phyloP scores from a whole-genome alignment of 148 eudicot genomes.

The Diospyros lotus region DNA sequence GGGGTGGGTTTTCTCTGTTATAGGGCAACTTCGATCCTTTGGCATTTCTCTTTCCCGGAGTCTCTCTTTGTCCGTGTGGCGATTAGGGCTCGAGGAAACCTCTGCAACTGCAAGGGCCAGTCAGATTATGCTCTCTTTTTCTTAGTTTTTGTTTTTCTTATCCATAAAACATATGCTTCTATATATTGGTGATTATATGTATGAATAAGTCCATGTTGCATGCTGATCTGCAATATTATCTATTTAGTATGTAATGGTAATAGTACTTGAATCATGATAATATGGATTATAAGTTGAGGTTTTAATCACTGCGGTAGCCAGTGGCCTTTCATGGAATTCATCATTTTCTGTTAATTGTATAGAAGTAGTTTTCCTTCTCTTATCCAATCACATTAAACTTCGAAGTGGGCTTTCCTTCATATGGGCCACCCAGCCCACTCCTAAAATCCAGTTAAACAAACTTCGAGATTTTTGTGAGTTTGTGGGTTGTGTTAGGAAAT shows the following conservation, averaged over 20 bases:
- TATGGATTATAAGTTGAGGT: background rate
- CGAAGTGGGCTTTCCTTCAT: background rate
- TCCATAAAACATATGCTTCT: background rate
- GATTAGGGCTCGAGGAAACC: slow-evolving; percentile 18
- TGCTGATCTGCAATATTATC: background rate
- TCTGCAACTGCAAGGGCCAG: slow-evolving; percentile 15
- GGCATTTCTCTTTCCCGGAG: slow-evolving; percentile 24
- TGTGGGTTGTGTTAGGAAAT: no score
- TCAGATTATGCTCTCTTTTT: slow-evolving; percentile 17
- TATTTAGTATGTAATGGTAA: no score
- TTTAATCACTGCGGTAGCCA: background rate
- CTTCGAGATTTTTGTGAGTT: no score
- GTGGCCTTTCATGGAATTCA: background rate
- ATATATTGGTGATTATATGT: background rate
- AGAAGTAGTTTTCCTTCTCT: no score
- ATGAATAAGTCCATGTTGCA: background rate
- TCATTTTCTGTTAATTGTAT: background rate
- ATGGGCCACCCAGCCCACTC: slow-evolving; percentile 2
- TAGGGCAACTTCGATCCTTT: slow-evolving; percentile 46
- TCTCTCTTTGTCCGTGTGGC: slow-evolving; percentile 4
- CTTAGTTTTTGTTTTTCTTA: slow-evolving; percentile 1
- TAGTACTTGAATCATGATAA: background rate
- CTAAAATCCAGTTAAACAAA: no score
- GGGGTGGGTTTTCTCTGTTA: slow-evolving; percentile 10
- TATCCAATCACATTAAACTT: background rate